Evolutionary conservation across 2,329 filamentous ascomycete genomes (phyloP), one percentile per base, ranked within the genome.

Genomic region (Dichotomopilus funicola): DNA sequence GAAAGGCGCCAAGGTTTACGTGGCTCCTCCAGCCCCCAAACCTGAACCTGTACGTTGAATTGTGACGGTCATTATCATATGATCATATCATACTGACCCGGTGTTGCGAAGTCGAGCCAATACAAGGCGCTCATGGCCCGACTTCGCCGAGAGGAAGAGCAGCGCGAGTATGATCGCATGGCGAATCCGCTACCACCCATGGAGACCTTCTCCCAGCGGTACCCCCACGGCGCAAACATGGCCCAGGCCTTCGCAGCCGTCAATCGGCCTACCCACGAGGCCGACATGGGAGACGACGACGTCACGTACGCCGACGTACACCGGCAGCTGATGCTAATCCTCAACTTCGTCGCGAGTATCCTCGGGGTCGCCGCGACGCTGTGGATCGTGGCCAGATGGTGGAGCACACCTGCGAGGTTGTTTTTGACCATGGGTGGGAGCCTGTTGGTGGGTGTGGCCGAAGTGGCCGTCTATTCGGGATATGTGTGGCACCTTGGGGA

Each of bases 301-400:
- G 73, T 87, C 2, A 85, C 83, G 2, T 85, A 85, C 60, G 79
- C 81, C 38, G 88, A 94, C 58, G 77, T 94, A 1, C 87, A 92
- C 67, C 79, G 88, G n/a, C 89, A 94, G 65, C 73, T 94, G 55
- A 85, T 88, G 43, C 76, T 97, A 6, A 90, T 97, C 51, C 78
- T 95, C 65, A 99, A 97, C 69, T 90, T 97, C 50, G 73, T 96
- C 41, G 78, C 96, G 52, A 95, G 89, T 51, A 88, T 96, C 52
- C 74, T 92, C 2, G 89, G 91, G 45, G 88, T 87, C 50, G 87
- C 84, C 2, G 83, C 80, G 2, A 88, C 87, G 6, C 79, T 94
- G 37, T 94, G 88, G 89, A 78, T 91, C n/a, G 79, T 80, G 12
- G 86, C 86, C 1, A 77, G 84, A 50, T 88, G 87, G 78, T 92